A percentile compares a stretch with the other conserved stretches of the same genome.
Evolutionary conservation across 495 filamentous ascomycete species (phyloP).

Genomic region (Podospora tetraspora): DNA sequence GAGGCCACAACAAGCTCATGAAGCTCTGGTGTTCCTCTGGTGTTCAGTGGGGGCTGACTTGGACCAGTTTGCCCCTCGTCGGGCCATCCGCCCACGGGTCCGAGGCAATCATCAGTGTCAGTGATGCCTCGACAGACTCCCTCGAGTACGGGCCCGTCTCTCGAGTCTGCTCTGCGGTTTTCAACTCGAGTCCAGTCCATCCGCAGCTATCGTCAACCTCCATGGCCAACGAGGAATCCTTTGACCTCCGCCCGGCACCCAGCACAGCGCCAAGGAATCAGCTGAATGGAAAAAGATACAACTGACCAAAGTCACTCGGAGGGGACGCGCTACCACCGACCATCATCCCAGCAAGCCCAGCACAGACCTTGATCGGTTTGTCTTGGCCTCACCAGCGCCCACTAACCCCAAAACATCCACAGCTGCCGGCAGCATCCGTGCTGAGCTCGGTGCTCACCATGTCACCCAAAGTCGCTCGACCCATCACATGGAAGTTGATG

Average conservation of each 20-base stretch:
- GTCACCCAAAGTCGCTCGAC: not conserved
- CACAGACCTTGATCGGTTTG: constrained; percentile 15
- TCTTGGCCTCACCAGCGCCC: constrained; percentile 8
- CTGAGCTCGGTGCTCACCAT: not conserved
- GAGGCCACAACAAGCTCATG: not conserved
- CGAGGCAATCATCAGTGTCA: not conserved
- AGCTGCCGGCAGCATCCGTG: not conserved
- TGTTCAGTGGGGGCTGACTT: not conserved
- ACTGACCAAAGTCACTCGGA: not conserved
- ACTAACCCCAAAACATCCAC: not conserved
- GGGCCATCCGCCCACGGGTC: not conserved
- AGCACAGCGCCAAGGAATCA: not conserved
- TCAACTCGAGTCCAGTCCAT: not conserved
- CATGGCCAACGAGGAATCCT: not conserved
- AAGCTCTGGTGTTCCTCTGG: not conserved
- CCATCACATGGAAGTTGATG: not conserved
- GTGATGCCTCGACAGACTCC: not conserved
- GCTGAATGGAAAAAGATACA: not conserved
- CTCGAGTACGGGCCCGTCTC: not conserved
- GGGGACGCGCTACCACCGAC: constrained; percentile 11
- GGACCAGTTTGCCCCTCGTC: not conserved
- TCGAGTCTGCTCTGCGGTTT: not conserved
- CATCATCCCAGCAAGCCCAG: constrained; percentile 2
- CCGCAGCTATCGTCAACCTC: not conserved
- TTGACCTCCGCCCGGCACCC: not conserved